Percentiles rank a stretch among this genome's conserved stretches.
Evolutionary conservation across 805 yeast genomes (phyloP).

Genomic region (Wickerhamomyces kurtzmanii): DNA sequence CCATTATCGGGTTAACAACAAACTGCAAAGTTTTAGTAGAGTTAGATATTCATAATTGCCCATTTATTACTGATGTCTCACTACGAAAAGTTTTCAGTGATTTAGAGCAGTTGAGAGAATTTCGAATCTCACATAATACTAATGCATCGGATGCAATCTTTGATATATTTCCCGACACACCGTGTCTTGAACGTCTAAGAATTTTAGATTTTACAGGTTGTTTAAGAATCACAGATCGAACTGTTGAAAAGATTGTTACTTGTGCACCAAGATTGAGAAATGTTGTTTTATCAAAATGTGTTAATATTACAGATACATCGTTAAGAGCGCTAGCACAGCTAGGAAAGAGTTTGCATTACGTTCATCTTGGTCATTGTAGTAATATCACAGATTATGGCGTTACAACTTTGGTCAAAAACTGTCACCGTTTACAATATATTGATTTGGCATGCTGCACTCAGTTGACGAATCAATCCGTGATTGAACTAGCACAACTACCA

Average conservation of each 20-base stretch:
- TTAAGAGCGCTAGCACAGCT: constrained; percentile 60
- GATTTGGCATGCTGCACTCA: constrained; percentile 93
- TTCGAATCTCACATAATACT: constrained; percentile 66
- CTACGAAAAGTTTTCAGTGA: constrained; percentile 46
- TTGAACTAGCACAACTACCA: constrained; percentile 67
- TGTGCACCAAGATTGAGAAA: constrained; percentile 83
- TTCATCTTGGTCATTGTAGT: constrained; percentile 91
- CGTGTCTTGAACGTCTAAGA: constrained; percentile 56
- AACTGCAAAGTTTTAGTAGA: constrained; percentile 79
- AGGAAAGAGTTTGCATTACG: constrained; percentile 74
- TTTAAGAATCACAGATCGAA: constrained; percentile 66
- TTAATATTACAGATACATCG: constrained; percentile 75
- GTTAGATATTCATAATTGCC: constrained; percentile 79
- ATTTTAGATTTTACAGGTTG: constrained; percentile 83
- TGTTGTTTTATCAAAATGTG: constrained; percentile 83
- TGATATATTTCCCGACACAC: constrained; percentile 35
- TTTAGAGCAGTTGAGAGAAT: constrained; percentile 71
- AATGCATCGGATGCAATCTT: constrained; percentile 64
- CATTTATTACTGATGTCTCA: constrained; percentile 58
- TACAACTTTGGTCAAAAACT: constrained; percentile 56
- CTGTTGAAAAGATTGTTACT: constrained; percentile 60
- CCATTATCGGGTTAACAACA: constrained; percentile 49
- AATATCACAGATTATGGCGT: constrained; percentile 88
- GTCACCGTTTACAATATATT: constrained; percentile 82
- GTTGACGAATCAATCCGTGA: constrained; percentile 73